Evolutionary conservation across 73 alveolate genomes (phyloP), one percentile per base, ranked within the genome.

Genomic region (Paramecium octaurelia): DNA sequence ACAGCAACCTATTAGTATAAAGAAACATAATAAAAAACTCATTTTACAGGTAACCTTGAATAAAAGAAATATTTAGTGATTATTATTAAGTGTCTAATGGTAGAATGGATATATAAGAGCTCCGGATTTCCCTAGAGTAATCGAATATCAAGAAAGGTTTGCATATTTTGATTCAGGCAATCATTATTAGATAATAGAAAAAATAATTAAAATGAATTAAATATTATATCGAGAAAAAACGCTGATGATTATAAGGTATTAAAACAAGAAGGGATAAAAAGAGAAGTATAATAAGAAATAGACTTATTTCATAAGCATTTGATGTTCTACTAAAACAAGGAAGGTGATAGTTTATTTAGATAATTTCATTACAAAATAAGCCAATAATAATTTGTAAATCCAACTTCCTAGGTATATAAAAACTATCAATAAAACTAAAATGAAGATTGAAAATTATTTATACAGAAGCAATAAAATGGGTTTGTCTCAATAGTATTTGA

Each of bases 221-320:
- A 93, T 48, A 88, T 93, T 38, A 68, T 96, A 23, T 77, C 96
- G 2, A 96, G 95, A 91, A 54, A 93, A 46, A 97, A 93, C 60
- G 87, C 54, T 59, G 75, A 57, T 50, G 96, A 86, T 58, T 94
- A 58, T 68, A 95, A 92, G 92, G 93, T 88, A 69, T 68, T 76
- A 48, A 96, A 88, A 54, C 86, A 70, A 21, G 58, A 35, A 21
- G 64, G 68, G 8, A n/a, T n/a, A n/a, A n/a, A n/a, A n/a, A n/a
- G n/a, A n/a, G n/a, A n/a, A n/a, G n/a, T n/a, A n/a, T n/a, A n/a
- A n/a, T n/a, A n/a, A n/a, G 99, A 97, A 87, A 86, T 97, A 34
- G 99, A 97, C 86, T 88, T 94, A 46, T 97, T 95, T 86, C 86
- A 96, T 64, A 95, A 96, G 58, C 93, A 86, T 91, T 71, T 97